Base-by-base conservation (phyloP, 257 asterid species). In the Solanum lignicaule region DNA sequence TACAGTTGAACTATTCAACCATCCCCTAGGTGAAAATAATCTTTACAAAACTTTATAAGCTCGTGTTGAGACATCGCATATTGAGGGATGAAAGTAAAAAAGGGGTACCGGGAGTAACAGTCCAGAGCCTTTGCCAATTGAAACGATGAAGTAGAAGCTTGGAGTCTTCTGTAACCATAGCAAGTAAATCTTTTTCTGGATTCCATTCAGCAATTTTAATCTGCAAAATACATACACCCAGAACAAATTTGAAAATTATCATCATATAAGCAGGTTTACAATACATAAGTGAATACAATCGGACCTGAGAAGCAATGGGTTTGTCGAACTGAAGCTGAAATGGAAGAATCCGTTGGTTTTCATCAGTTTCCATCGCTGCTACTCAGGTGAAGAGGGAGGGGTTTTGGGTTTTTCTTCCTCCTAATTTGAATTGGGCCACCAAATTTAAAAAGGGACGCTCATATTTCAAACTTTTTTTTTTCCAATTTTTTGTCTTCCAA, bases 61-160 rank as follows among this genome's bases (percentile, higher is more conserved):
- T 72, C 27, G 21, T 0, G 81, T 43, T 43, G 52, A 43, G 52
- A 13, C 81, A 18, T 18, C 7, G 38, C 11, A 31, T 68, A 9
- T 68, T 14, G 75, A 31, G n/a, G 31, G 4, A 21, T 71, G 73
- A 13, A 5, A 32, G 27, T 65, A 20, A 73, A 18, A 33, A 66
- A 46, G 20, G 86, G 87, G 86, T 43, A 97, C 99, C 99, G 23
- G 95, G 98, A 83, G 98, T 89, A 86, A 94, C 86, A 87, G 96
- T 93, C 99, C 99, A 97, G 9, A 97, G 98, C 87, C 98, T 94
- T 95, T 97, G 99, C 99, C 99, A 97, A 86, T 97, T 96, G 93
- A 97, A 97, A 74, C 99, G 99, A 90, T 97, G 99, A 85, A 97
- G 98, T 87, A 95, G 93, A 82, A 97, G 94, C 94, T 96, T 95